phyloP scores from a whole-genome alignment of 192 early-diverging fungal species.

The Piromyces finnis region DNA sequence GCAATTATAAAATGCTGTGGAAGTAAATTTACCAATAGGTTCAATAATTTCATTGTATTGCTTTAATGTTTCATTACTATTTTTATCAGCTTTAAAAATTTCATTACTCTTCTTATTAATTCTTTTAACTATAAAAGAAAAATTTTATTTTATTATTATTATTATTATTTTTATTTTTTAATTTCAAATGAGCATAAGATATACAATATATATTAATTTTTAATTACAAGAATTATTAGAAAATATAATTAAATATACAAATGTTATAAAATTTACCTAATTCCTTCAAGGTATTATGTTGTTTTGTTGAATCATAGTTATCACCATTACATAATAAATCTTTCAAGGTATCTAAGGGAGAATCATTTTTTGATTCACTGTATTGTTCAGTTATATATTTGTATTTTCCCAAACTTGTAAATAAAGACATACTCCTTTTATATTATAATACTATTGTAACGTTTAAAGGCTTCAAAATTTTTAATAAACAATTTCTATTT shows the following conservation, averaged over 20 bases:
- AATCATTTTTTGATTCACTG: neutral
- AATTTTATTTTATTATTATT: no score
- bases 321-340: neutral
- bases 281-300: neutral
- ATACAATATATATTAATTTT: no score
- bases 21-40: neutral
- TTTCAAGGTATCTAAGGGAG: neutral
- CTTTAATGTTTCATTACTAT: neutral
- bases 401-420: neutral
- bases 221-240: no score
- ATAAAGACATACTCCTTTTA: neutral
- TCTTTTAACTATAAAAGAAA: neutral
- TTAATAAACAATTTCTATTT: no score
- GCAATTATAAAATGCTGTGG: neutral
- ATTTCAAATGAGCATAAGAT: no score
- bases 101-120: neutral
- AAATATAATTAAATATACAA: no score
- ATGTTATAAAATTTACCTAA: neutral
- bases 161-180: no score
- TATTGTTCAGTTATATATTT: neutral
- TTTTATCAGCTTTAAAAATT: neutral
- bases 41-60: neutral
- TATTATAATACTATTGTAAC: no score
- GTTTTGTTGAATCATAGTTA: neutral
- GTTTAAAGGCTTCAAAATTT: no score